Evolutionary conservation across 2,329 filamentous ascomycete genomes (phyloP).

Genomic region (Tricladium varicosporioides): DNA sequence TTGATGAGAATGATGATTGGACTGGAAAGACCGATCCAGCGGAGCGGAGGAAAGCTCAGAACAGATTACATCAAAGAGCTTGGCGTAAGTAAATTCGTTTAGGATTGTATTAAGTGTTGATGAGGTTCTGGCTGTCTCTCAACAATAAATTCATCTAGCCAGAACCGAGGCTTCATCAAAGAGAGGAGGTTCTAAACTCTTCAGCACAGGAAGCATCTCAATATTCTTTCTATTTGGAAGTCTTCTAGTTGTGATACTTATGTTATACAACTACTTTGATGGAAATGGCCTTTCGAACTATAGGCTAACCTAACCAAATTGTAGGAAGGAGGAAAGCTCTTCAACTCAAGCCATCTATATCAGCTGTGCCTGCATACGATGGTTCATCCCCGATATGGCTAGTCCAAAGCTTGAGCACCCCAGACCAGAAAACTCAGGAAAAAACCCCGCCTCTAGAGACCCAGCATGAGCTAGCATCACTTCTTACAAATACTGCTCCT

Average conservation of each 20-base stretch:
- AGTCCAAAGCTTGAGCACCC: neutral
- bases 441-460: neutral
- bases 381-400: neutral
- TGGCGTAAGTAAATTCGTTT: conserved; percentile 24
- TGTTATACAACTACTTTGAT: too few relatives aligned
- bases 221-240: neutral
- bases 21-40: conserved; percentile 31
- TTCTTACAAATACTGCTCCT: neutral
- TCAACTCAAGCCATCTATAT: neutral
- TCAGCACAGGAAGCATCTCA: too few relatives aligned
- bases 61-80: conserved; percentile 25
- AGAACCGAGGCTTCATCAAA: neutral
- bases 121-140: too few relatives aligned
- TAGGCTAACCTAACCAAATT: neutral
- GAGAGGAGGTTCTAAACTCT: too few relatives aligned
- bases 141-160: neutral
- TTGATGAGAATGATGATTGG: conserved; percentile 30
- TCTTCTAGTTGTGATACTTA: neutral
- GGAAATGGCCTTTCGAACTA: too few relatives aligned
- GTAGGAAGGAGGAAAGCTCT: conserved; percentile 1
- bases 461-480: neutral
- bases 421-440: neutral
- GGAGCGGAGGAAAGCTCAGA: conserved; percentile 25
- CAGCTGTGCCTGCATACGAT: neutral
- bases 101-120: neutral